Conservation (phyloP, 352 stramenopile genomes). For the Pythium rishiriense region DNA sequence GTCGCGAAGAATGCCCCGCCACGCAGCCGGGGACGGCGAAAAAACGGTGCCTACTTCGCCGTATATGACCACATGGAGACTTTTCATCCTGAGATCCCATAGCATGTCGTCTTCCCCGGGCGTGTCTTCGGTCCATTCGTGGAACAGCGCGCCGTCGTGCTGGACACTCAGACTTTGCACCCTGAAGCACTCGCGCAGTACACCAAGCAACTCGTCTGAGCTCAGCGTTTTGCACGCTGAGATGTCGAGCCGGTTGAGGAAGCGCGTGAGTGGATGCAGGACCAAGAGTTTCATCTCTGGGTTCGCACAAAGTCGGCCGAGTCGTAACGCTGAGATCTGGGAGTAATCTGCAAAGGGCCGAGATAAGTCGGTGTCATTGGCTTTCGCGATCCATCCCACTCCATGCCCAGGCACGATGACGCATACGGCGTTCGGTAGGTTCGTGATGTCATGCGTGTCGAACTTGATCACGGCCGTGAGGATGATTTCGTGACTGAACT, state of each 20-base stretch:
- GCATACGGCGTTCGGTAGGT: not conserved
- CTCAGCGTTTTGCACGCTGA: not conserved
- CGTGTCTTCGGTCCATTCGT: not conserved
- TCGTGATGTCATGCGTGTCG: not conserved
- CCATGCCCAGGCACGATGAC: not conserved
- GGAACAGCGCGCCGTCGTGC: not conserved
- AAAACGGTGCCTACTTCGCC: not conserved
- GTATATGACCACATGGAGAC: not conserved
- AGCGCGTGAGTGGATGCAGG: not conserved
- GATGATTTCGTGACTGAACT: not conserved
- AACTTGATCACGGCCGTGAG: not conserved
- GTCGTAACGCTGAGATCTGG: not conserved
- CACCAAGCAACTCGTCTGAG: not conserved
- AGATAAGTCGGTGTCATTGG: not conserved
- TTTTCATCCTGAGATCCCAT: not conserved
- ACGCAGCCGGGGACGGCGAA: not conserved
- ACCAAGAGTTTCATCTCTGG: not conserved
- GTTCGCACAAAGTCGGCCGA: not conserved
- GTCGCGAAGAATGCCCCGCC: slow-evolving; percentile 1
- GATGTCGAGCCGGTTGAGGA: not conserved
- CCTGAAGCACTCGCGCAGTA: not conserved
- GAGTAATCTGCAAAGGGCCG: not conserved
- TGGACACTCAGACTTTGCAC: not conserved
- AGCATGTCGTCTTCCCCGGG: not conserved
- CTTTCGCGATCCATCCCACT: not conserved